These are phyloP conservation scores for Puccinia coronata DNA, from an alignment of 1,284 basidiomycete species.

Conservation along the genomic window DNA sequence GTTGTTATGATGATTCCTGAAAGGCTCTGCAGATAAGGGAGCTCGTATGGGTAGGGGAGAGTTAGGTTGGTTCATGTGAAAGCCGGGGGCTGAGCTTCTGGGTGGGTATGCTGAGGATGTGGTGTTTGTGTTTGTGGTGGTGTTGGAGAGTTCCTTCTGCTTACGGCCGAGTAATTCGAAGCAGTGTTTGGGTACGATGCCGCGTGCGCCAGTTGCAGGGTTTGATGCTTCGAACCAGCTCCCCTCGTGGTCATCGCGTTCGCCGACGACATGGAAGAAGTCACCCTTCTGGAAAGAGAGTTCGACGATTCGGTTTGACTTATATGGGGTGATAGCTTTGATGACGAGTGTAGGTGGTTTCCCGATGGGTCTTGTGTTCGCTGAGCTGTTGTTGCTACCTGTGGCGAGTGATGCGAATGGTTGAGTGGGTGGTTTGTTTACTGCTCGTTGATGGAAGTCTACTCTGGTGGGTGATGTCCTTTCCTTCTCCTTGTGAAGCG, in stretches of 20 bases:
- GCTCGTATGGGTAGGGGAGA: background rate
- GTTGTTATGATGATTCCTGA: background rate
- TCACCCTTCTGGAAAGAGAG: slow-evolving; percentile 91
- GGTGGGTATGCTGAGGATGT: background rate
- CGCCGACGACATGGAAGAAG: slow-evolving; percentile 92
- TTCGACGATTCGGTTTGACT: slow-evolving; percentile 76
- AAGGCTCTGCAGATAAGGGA: background rate
- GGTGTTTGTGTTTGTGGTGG: background rate
- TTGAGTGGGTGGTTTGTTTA: slow-evolving; percentile 14
- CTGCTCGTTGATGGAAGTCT: background rate
- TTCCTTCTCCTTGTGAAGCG: slow-evolving; percentile 17
- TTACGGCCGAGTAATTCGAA: slow-evolving; percentile 67
- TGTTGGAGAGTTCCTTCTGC: background rate
- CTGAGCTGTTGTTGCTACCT: background rate
- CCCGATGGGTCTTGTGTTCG: slow-evolving; percentile 26
- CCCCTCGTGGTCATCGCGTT: slow-evolving; percentile 63
- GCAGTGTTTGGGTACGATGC: slow-evolving; percentile 78
- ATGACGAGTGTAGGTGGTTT: slow-evolving; percentile 94
- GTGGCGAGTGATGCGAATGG: slow-evolving; percentile 17
- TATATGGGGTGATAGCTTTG: slow-evolving; percentile 74
- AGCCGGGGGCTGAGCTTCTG: slow-evolving; percentile 3
- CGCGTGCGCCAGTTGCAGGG: slow-evolving; percentile 87
- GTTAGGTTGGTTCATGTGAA: background rate
- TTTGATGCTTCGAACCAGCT: slow-evolving; percentile 64
- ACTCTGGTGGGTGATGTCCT: background rate